These are phyloP conservation scores for Chenopodium berlandieri DNA, from an alignment of 148 eudicot species.

Conservation along the genomic window DNA sequence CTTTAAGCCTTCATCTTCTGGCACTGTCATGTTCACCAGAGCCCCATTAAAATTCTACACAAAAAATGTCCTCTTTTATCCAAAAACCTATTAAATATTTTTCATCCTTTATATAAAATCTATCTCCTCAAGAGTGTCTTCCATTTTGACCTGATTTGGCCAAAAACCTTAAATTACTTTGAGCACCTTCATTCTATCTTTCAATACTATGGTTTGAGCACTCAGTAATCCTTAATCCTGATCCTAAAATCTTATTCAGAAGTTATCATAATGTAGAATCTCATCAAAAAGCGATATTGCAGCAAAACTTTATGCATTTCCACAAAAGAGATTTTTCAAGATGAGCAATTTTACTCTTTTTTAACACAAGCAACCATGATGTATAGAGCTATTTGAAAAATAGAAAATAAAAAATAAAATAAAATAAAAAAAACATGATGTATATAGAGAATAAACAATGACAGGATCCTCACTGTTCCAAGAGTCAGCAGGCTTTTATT, in stretches of 20 bases:
- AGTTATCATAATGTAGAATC: neutral
- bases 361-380: neutral
- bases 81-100: neutral
- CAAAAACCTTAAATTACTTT: neutral
- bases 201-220: neutral
- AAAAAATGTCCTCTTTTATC: neutral
- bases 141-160: neutral
- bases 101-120: neutral
- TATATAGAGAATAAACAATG: neutral
- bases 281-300: neutral
- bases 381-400: neutral
- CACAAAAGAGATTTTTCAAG: neutral
- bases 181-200: neutral
- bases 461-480: constrained; percentile 83
- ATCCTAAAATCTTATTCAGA: neutral
- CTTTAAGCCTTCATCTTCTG: neutral
- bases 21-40: neutral
- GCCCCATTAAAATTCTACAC: neutral
- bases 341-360: neutral
- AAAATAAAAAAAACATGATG: no score
- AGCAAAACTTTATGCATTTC: neutral
- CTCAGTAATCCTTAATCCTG: neutral
- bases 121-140: neutral
- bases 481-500: constrained; percentile 94
- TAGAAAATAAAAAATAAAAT: no score